Evolutionary conservation across 768 basidiomycete species (phyloP).

Genomic region (Mrakia frigida): DNA sequence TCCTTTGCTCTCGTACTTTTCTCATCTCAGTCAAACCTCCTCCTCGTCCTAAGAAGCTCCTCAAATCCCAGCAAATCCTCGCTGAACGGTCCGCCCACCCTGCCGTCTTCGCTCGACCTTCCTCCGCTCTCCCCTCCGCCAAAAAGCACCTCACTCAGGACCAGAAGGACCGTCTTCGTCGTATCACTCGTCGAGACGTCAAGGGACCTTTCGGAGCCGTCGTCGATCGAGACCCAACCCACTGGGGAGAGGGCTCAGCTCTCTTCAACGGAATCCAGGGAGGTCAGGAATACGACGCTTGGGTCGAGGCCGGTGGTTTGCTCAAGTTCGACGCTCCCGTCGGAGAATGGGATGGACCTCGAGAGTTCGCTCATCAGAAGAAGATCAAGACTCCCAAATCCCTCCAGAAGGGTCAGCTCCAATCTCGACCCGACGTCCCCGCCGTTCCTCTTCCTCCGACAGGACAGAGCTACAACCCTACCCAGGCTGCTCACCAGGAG

Average conservation of each 20-base stretch:
- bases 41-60: slow-evolving; percentile 37
- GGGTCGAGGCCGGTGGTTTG: slow-evolving; percentile 53
- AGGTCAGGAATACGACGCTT: slow-evolving; percentile 48
- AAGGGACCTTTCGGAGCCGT: slow-evolving; percentile 68
- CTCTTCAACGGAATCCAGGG: slow-evolving; percentile 42
- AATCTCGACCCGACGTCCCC: neutral
- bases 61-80: slow-evolving; percentile 53
- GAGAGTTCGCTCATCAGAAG: slow-evolving; percentile 43
- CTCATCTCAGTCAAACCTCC: slow-evolving; percentile 2
- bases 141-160: slow-evolving; percentile 51
- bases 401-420: slow-evolving; percentile 1
- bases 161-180: slow-evolving; percentile 68
- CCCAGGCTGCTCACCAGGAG: slow-evolving; percentile 63
- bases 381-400: slow-evolving; percentile 53
- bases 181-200: slow-evolving; percentile 66
- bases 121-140: slow-evolving; percentile 35
- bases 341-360: slow-evolving; percentile 44
- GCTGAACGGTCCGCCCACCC: slow-evolving; percentile 81
- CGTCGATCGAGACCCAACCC: slow-evolving; percentile 49
- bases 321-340: slow-evolving; percentile 33
- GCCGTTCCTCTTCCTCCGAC: slow-evolving; percentile 56
- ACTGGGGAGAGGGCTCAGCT: slow-evolving; percentile 46
- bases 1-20: neutral
- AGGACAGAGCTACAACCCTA: slow-evolving; percentile 86
- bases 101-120: slow-evolving; percentile 63